Conservation (phyloP, 257 asterid species). For the Scutellaria galericulata region DNA sequence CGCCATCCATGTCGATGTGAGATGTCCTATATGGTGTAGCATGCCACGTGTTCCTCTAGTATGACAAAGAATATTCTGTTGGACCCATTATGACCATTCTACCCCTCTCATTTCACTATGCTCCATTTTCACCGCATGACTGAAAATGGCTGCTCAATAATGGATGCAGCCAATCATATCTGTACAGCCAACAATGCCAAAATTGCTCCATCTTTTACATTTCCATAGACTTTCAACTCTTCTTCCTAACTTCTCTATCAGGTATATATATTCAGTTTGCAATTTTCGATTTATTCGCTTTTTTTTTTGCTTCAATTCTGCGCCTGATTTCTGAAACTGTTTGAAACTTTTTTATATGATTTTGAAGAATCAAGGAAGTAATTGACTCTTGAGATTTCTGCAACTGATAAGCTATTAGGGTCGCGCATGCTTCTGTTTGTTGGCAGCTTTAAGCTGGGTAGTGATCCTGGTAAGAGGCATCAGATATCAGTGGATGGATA, state of each 20-base stretch:
- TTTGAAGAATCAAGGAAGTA: background rate
- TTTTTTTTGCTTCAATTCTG: background rate
- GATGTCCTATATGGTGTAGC: no score
- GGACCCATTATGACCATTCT: background rate
- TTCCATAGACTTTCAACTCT: background rate
- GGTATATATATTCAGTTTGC: background rate
- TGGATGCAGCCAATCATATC: conserved; percentile 14
- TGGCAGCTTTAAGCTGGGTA: conserved; percentile 15
- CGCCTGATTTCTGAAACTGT: background rate
- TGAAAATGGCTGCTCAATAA: conserved; percentile 16
- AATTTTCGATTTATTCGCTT: background rate
- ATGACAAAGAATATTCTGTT: background rate
- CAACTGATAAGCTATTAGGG: background rate
- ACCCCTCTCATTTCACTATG: background rate
- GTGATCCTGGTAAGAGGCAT: conserved; percentile 18
- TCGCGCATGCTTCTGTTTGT: background rate
- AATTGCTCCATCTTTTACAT: background rate
- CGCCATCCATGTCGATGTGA: no score
- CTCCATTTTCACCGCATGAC: background rate
- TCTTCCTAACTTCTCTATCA: background rate
- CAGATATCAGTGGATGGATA: conserved; percentile 14
- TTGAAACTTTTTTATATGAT: background rate
- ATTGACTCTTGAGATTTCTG: conserved; percentile 6
- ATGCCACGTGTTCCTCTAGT: background rate
- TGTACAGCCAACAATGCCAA: background rate